A percentile compares a stretch with the other conserved stretches of the same genome.
These are phyloP conservation scores for Eucalyptus sp. DNA, from an alignment of 345 rosid species.

Conservation along the genomic window DNA sequence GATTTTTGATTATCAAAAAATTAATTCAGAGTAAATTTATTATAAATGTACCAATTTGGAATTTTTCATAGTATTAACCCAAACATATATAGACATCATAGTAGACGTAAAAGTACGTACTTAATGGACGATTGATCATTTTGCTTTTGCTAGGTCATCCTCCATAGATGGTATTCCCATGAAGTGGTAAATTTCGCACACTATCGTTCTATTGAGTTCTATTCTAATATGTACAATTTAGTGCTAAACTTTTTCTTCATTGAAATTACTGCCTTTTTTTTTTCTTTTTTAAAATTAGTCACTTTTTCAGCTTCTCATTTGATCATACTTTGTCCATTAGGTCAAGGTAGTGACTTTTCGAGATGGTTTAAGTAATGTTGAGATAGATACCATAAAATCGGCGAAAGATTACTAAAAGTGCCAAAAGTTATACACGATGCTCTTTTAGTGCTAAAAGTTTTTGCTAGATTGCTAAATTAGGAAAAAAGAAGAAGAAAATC, in stretches of 20 bases:
- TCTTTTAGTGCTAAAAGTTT: fast-evolving
- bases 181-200: neutral
- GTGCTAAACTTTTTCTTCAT: neutral
- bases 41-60: fast-evolving
- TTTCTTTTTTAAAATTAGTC: fast-evolving
- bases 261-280: neutral
- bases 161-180: neutral
- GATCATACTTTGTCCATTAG: neutral
- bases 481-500: no score
- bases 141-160: neutral
- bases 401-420: fast-evolving
- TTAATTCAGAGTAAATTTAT: fast-evolving
- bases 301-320: neutral
- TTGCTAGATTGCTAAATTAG: no score
- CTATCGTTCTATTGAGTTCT: neutral
- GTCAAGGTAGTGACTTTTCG: neutral
- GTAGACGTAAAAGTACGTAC: neutral
- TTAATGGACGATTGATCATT: neutral
- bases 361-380: neutral
- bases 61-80: no score
- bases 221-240: neutral
- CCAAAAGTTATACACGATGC: no score
- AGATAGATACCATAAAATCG: neutral
- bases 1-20: no score
- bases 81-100: neutral